Conservation (phyloP, 768 basidiomycete species). For the Scleroderma bovista region DNA sequence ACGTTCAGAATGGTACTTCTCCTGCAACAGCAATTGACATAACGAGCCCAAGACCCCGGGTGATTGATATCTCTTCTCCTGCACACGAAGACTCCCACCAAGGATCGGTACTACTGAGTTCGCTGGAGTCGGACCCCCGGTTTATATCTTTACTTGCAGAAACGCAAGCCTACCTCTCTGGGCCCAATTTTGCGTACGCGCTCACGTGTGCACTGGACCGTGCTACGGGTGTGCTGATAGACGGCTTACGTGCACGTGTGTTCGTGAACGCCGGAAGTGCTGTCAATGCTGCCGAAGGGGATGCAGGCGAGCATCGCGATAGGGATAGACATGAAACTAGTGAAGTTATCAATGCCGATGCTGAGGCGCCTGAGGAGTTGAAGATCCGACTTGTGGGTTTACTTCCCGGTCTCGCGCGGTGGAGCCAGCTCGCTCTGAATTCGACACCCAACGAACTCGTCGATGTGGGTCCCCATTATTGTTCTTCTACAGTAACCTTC, state of each 20-base stretch:
- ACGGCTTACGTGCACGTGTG: conserved; percentile 57
- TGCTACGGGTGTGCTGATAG: conserved; percentile 59
- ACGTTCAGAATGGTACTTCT: conserved; percentile 5
- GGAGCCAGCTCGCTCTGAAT: conserved; percentile 66
- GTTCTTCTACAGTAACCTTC: not conserved
- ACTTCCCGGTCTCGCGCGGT: conserved; percentile 73
- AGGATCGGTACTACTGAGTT: not conserved
- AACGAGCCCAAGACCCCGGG: conserved; percentile 7
- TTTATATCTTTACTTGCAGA: conserved; percentile 67
- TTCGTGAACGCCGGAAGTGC: conserved; percentile 37
- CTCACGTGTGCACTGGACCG: conserved; percentile 70
- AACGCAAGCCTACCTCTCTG: conserved; percentile 55
- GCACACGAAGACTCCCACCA: not conserved
- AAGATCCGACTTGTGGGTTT: conserved; percentile 71
- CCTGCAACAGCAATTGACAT: conserved; percentile 13
- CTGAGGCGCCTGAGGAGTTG: conserved; percentile 21
- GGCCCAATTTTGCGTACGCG: conserved; percentile 65
- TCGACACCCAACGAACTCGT: conserved; percentile 75
- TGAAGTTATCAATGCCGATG: conserved; percentile 6
- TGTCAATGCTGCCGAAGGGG: conserved; percentile 7
- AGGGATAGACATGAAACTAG: conserved; percentile 11
- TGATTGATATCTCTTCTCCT: conserved; percentile 14
- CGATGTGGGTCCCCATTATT: conserved; percentile 60
- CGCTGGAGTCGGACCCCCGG: conserved; percentile 20
- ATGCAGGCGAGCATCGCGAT: conserved; percentile 5